Conservation (phyloP, 176 grass and related monocot genomes). For the Carex scoparia region DNA sequence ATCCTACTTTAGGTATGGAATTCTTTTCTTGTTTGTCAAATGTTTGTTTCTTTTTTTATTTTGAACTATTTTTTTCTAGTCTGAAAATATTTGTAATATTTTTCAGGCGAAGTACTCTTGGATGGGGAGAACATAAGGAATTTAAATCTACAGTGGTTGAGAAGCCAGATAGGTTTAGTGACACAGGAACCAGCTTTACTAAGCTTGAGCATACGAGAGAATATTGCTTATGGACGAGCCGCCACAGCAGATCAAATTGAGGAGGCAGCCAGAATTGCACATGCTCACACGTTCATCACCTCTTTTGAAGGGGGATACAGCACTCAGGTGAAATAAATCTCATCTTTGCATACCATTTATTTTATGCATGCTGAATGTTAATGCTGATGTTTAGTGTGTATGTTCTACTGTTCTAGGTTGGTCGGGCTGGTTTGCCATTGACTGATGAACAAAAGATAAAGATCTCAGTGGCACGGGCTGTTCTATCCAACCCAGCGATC, state of each 20-base stretch:
- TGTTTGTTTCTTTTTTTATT: not conserved
- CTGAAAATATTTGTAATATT: slow-evolving; percentile 4
- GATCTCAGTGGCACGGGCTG: slow-evolving; percentile 92
- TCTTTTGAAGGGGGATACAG: slow-evolving; percentile 91
- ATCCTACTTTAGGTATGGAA: slow-evolving; percentile 84
- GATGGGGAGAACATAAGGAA: slow-evolving; percentile 98
- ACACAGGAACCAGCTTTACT: slow-evolving; percentile 96
- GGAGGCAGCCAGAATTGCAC: slow-evolving; percentile 95
- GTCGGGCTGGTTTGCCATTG: slow-evolving; percentile 70
- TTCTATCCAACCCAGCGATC: slow-evolving; percentile 91
- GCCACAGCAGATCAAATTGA: slow-evolving; percentile 91
- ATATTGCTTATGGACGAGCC: slow-evolving; percentile 91
- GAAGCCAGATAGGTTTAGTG: slow-evolving; percentile 98
- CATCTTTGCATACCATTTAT: not conserved
- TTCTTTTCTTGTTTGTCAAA: not conserved
- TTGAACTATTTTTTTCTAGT: not conserved
- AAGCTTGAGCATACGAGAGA: slow-evolving; percentile 96
- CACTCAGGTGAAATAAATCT: slow-evolving; percentile 58
- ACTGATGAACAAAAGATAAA: slow-evolving; percentile 99
- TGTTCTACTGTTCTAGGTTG: slow-evolving; percentile 65
- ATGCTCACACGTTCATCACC: slow-evolving; percentile 95
- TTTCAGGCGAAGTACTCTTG: slow-evolving; percentile 90
- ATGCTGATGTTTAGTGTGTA: not conserved
- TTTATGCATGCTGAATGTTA: not conserved
- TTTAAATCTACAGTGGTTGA: slow-evolving; percentile 84